Evolutionary conservation across 1,284 basidiomycete species (phyloP).

Genomic region (Cryptococcus amylolentus): DNA sequence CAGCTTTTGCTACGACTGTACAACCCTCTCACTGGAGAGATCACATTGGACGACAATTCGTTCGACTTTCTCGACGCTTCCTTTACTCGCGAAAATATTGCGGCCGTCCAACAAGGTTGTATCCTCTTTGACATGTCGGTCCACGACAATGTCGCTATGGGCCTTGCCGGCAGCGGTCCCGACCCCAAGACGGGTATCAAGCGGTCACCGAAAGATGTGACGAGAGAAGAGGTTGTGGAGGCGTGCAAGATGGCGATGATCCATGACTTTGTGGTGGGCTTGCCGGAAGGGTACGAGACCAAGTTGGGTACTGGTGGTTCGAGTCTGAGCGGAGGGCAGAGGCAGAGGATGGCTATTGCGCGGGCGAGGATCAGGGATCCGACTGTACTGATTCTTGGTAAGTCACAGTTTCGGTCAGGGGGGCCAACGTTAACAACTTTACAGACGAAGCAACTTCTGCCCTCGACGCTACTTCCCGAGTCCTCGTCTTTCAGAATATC

Average conservation of each 20-base stretch:
- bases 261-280: conserved; percentile 76
- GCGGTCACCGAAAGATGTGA: conserved; percentile 52
- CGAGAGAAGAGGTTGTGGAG: conserved; percentile 66
- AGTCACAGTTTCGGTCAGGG: conserved; percentile 35
- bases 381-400: conserved; percentile 84
- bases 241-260: conserved; percentile 83
- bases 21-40: conserved; percentile 58
- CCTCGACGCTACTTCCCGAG: conserved; percentile 80
- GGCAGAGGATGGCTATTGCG: conserved; percentile 87
- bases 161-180: conserved; percentile 58
- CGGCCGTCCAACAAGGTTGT: conserved; percentile 71
- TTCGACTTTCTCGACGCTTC: conserved; percentile 68
- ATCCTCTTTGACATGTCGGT: conserved; percentile 77
- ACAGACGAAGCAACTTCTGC: conserved; percentile 95
- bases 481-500: conserved; percentile 84
- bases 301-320: conserved; percentile 69
- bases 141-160: conserved; percentile 85
- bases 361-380: conserved; percentile 83
- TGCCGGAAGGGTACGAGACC: conserved; percentile 88
- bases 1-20: conserved; percentile 80
- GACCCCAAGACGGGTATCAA: conserved; percentile 32
- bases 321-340: conserved; percentile 85
- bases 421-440: background rate
- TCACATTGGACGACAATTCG: conserved; percentile 80
- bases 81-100: conserved; percentile 71